phyloP scores from a whole-genome alignment of 1,139 yeast genomes.

The Hemisphaericaspora xylanilytica region DNA sequence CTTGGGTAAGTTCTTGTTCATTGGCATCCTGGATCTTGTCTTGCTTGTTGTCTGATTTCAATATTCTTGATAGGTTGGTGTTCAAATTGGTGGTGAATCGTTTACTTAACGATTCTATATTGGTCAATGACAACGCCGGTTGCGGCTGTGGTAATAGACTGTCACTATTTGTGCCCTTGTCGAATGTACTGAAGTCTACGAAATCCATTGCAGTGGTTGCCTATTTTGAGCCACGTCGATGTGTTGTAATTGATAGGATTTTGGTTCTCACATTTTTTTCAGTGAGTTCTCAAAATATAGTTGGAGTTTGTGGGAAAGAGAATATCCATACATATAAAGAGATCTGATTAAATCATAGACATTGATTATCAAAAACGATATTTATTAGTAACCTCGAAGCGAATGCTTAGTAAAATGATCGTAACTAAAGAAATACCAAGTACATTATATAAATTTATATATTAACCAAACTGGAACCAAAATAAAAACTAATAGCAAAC shows the following conservation, averaged over 20 bases:
- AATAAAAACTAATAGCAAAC: neutral
- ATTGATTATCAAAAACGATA: too few species aligned
- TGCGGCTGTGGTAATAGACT: conserved; percentile 40
- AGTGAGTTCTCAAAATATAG: too few species aligned
- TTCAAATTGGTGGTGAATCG: conserved; percentile 29
- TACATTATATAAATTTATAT: too few species aligned
- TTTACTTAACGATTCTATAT: conserved; percentile 38
- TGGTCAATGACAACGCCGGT: conserved; percentile 47
- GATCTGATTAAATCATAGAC: too few species aligned
- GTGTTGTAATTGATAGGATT: too few species aligned
- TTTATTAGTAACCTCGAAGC: too few species aligned
- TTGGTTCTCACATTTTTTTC: too few species aligned
- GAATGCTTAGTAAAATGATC: too few species aligned
- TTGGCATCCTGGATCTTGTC: conserved; percentile 3
- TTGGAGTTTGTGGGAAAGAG: too few species aligned
- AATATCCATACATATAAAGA: too few species aligned
- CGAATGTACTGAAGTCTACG: conserved; percentile 41
- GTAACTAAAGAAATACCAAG: too few species aligned
- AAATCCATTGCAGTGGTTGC: conserved; percentile 38
- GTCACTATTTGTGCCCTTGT: conserved; percentile 17
- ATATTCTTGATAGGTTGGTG: conserved; percentile 3
- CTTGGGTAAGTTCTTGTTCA: conserved; percentile 13
- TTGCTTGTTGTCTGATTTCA: neutral
- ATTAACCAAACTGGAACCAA: neutral
- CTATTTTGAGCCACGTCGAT: too few species aligned